Base-by-base conservation (phyloP, 2,329 filamentous ascomycete genomes). In the Stachybotrys echinatus region DNA sequence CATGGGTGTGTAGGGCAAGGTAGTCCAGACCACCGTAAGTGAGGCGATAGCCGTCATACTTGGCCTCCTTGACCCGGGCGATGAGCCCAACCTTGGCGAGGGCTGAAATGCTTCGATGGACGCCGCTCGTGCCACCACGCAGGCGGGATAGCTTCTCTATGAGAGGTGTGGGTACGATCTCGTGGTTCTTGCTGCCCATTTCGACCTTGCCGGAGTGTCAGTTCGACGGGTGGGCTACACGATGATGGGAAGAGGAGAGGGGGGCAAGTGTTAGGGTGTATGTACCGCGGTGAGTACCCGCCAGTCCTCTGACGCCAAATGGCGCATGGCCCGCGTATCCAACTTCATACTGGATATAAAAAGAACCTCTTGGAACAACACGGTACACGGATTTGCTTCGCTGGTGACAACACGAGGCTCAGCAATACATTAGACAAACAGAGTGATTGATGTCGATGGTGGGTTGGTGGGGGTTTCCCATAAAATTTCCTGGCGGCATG, bases 1-100 rank as follows among this genome's bases (percentile, higher is more conserved):
- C 86, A 67, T 97, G 87, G 1, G 90, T 85, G 71, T 97, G 91
- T 48, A 99, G 79, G 17, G 94, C 90, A n/a, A 99, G 84, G 70
- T 99, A 99, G 74, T 99, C 94, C 45, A 97, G 84, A 2, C 94
- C 94, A 61, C 94, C 94, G 66, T 99, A 99, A 6, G 92, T 96
- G 49, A 99, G 80, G 48, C 95, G 85, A 73, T 99, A 99, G 54
- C 94, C 94, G 63, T 99, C 94, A 72, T 99, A 99, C 69, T 90
- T 92, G 55, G 92, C 89, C 68, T 97, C 96, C 70, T 96, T 95
- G 59, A 96, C 84, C 59, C 88, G 88, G 42, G 88, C 91, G 61
- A 99, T 96, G 60, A 99, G 79, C 52, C 89, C 89, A 45, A 87
- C 85, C 71, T 99, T 99, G 55, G 94, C 94, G 48, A 99, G 84